Conservation (phyloP, 2,329 filamentous ascomycete species). For the Fusarium citri region DNA sequence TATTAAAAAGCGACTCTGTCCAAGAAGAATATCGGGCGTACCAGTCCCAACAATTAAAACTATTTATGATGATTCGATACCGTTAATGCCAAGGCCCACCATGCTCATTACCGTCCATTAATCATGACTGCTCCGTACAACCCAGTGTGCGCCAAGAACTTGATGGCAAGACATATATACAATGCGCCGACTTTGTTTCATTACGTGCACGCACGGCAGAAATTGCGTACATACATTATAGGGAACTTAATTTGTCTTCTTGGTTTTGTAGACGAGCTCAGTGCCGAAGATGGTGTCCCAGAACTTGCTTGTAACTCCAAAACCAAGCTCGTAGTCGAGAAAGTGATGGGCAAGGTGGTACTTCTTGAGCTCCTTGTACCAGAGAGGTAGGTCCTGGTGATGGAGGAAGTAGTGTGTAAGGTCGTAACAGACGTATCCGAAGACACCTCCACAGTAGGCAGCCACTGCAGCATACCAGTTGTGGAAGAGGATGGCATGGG, state of each 20-base stretch:
- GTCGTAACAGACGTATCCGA: slow-evolving; percentile 97
- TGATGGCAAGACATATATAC: slow-evolving; percentile 36
- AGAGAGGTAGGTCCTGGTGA: slow-evolving; percentile 89
- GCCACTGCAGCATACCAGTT: slow-evolving; percentile 85
- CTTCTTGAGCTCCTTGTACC: slow-evolving; percentile 94
- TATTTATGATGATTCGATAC: slow-evolving; percentile 37
- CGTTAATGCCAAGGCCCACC: slow-evolving; percentile 42
- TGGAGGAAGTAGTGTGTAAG: slow-evolving; percentile 99
- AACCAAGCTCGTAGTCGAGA: slow-evolving; percentile 96
- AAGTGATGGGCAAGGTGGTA: slow-evolving; percentile 98
- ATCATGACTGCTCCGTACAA: slow-evolving; percentile 40
- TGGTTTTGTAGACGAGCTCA: slow-evolving; percentile 66
- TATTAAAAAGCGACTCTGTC: slow-evolving; percentile 41
- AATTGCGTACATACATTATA: background rate
- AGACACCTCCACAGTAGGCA: slow-evolving; percentile 89
- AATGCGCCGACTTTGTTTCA: slow-evolving; percentile 8
- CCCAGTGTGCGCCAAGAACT: slow-evolving; percentile 36
- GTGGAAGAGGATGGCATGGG: slow-evolving; percentile 83
- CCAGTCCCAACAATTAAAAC: slow-evolving; percentile 45
- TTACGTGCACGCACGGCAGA: slow-evolving; percentile 1
- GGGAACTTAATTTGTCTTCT: slow-evolving; percentile 50
- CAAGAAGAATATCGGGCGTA: slow-evolving; percentile 36
- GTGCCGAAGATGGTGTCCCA: slow-evolving; percentile 96
- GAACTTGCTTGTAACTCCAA: slow-evolving; percentile 95
- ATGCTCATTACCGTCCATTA: slow-evolving; percentile 45